Evolutionary conservation across 495 filamentous ascomycete genomes (phyloP).

Genomic region (Gamarada debralockiae): DNA sequence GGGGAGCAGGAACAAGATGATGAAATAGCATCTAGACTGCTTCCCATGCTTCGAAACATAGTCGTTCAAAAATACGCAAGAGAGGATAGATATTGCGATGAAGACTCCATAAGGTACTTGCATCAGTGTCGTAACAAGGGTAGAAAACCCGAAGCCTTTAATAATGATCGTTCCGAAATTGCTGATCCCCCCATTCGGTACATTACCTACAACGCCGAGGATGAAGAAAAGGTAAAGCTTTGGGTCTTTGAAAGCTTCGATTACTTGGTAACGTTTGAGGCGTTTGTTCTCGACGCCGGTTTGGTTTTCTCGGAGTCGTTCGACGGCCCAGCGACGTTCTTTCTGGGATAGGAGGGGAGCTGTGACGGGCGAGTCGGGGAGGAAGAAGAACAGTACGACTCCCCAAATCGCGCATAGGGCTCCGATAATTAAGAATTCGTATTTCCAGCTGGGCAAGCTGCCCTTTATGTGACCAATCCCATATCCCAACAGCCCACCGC

Average conservation of each 20-base stretch:
- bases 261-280: conserved; percentile 34
- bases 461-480: conserved; percentile 1
- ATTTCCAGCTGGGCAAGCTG: conserved; percentile 11
- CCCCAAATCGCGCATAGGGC: background rate
- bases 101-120: conserved; percentile 53
- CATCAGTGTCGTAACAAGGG: conserved; percentile 41
- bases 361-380: conserved; percentile 57
- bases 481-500: background rate
- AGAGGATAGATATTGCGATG: conserved; percentile 17
- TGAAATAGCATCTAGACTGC: conserved; percentile 19
- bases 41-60: conserved; percentile 1
- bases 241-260: conserved; percentile 49
- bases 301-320: conserved; percentile 60
- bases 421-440: conserved; percentile 57
- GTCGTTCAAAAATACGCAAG: background rate
- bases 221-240: conserved; percentile 56
- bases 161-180: conserved; percentile 61
- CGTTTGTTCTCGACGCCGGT: conserved; percentile 46
- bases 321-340: conserved; percentile 54
- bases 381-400: background rate
- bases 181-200: conserved; percentile 49
- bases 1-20: conserved; percentile 47
- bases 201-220: conserved; percentile 42
- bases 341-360: conserved; percentile 35
- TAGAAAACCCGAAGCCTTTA: conserved; percentile 57